Conservation (phyloP, 805 yeast genomes). For the Schwanniomyces sp. region DNA sequence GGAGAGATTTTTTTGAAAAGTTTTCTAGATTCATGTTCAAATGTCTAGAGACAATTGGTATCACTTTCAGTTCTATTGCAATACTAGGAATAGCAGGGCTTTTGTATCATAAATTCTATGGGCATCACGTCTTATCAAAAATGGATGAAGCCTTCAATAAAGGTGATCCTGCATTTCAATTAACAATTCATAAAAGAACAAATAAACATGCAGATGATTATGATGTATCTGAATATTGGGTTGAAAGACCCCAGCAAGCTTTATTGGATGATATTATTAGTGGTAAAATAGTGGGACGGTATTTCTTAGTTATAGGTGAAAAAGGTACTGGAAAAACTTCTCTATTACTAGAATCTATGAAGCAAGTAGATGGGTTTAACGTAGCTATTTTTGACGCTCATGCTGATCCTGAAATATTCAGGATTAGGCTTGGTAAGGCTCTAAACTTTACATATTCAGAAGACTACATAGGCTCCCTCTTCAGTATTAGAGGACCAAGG, state of each 20-base stretch:
- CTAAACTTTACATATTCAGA: constrained; percentile 72
- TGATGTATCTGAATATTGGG: constrained; percentile 51
- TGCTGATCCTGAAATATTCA: constrained; percentile 79
- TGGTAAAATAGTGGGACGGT: constrained; percentile 67
- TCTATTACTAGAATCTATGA: constrained; percentile 68
- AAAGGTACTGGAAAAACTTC: constrained; percentile 87
- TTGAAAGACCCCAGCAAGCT: constrained; percentile 66
- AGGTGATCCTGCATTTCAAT: constrained; percentile 64
- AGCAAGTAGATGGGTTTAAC: constrained; percentile 58
- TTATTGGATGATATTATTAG: constrained; percentile 62
- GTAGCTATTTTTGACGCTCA: constrained; percentile 80
- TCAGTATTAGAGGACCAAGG: constrained; percentile 79
- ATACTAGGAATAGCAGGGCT: constrained; percentile 72
- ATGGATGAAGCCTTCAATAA: constrained; percentile 65
- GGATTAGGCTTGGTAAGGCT: constrained; percentile 75
- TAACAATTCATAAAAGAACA: constrained; percentile 52
- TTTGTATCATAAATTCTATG: constrained; percentile 65
- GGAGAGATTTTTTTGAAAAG: constrained; percentile 17
- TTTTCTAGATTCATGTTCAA: constrained; percentile 34
- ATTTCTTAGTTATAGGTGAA: constrained; percentile 74
- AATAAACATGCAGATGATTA: constrained; percentile 23
- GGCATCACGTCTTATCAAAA: constrained; percentile 57
- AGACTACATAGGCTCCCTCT: constrained; percentile 80
- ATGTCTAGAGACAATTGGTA: constrained; percentile 65
- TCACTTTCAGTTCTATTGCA: constrained; percentile 66